A percentile compares a stretch with the other conserved stretches of the same genome.
Evolutionary conservation across 2,329 filamentous ascomycete species (phyloP).

Genomic region (Neofusicoccum kwambonambiense): DNA sequence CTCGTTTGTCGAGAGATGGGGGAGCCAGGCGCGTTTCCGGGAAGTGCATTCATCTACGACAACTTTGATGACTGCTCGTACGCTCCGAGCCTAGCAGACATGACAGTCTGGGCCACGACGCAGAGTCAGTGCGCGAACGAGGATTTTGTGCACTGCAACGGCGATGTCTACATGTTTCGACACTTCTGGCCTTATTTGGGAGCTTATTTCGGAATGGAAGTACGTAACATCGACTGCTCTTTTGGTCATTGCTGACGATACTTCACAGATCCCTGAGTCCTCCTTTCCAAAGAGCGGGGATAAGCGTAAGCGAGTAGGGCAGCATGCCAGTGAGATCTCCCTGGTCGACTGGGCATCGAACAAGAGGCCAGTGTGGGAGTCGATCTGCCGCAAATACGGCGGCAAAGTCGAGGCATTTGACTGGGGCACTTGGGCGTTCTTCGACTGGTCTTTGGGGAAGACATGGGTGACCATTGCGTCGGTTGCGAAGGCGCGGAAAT

Average conservation of each 20-base stretch:
- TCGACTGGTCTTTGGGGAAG: background rate
- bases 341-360: background rate
- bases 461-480: background rate
- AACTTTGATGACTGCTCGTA: slow-evolving; percentile 36
- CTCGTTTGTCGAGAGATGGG: slow-evolving; percentile 36
- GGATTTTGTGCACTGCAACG: too few species aligned
- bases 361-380: background rate
- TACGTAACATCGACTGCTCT: too few species aligned
- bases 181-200: too few species aligned
- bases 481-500: background rate
- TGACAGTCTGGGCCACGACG: slow-evolving; percentile 39
- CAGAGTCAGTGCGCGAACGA: slow-evolving; percentile 20
- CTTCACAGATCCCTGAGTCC: too few species aligned
- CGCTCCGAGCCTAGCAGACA: slow-evolving; percentile 34
- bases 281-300: too few species aligned
- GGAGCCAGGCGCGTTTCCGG: slow-evolving; percentile 35
- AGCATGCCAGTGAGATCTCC: background rate
- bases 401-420: background rate
- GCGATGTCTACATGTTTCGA: too few species aligned
- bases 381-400: background rate
- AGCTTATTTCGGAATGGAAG: too few species aligned
- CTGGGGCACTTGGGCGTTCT: background rate
- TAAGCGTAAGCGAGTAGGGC: background rate
- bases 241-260: too few species aligned
- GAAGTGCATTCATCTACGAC: slow-evolving; percentile 34